Evolutionary conservation across 345 rosid species (phyloP), one percentile per base, ranked within the genome.

Genomic region (Sisymbrium irio): DNA sequence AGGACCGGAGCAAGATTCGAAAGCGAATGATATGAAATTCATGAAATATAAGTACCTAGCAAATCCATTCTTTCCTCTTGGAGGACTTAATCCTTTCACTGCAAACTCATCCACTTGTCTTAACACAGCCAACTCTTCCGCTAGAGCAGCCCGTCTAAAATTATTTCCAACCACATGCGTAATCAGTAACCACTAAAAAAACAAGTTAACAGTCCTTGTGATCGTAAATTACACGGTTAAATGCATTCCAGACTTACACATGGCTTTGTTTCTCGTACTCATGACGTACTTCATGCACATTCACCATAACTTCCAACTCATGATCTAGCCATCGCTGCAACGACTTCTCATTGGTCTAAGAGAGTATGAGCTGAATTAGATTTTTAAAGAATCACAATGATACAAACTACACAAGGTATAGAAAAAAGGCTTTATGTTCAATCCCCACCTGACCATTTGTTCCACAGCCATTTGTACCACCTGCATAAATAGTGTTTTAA

Each of bases 261-360:
- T 95, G 94, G 81, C 98, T 90, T 84, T 95, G 99, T 78, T 85
- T 95, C 85, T 92, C 98, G 63, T 92, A 95, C 76, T 95, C 99
- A 57, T 84, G 85, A 62, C 98, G 98, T 57, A 95, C 99, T 90
- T 88, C 99, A 77, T 92, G 98, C 81, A 95, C 94, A 82, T 95
- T 88, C 82, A 95, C 99, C 97, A 92, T 90, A 78, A 95, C 98
- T 84, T 95, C 98, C 72, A 95, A 85, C 82, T 95, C 99, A 61
- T 95, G 94, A 61, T 95, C 94, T 65, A 95, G 90, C 97, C 97
- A 95, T 9, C 96, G 92, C 57, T 90, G 98, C 40, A 95, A 81
- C 54, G 94, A 82, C 74, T 95, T 95, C 82, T 95, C 99, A 78
- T 92, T 92, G 72, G 79, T 90, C 99, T 87, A 72, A 71, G 77